Evolutionary conservation across 805 yeast species (phyloP), one percentile per base, ranked within the genome.

Genomic region (Zygoascus flipseniorum): DNA sequence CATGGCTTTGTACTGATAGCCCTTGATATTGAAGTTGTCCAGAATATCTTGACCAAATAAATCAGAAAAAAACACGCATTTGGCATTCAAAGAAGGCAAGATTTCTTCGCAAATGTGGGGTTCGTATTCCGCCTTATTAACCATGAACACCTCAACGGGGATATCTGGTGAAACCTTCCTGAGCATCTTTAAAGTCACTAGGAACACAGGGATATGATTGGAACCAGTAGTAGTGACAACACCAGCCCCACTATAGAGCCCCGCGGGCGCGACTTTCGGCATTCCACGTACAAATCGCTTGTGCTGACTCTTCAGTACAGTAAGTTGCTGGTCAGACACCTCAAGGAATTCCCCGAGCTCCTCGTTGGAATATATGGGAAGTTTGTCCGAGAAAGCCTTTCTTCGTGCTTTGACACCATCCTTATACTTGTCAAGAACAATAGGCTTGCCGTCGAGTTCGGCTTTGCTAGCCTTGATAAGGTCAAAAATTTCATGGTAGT

Each of bases 71-170:
- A 81, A 75, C 14, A 85, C 78, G 73, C 96, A 88, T 58, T 74
- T 75, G 3, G 84, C 92, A 55, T 81, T 77, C 53, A 83, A 67
- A 19, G 65, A 60, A 0, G 92, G 89, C 59, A 87, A 72, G 2
- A 85, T 72, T 8, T 70, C 69, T 20, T 78, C 80, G 69, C 96
- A 89, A 51, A 82, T 74, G 54, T 83, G 85, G 39, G 80, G 75
- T 62, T 87, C 93, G 62, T 80, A 86, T 62, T 86, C 93, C 32
- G 77, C 77, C 19, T 75, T 72, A 41, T 79, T 76, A 8, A 95
- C 95, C 58, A 89, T 80, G 58, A 87, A 76, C 9, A 89, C 85
- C 72, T 89, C 97, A 19, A 89, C 81, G 0, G 97, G 96, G 39
- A 85, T 68, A 13, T 74, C 75, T 2, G 86, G 80, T 2, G 92